These are phyloP conservation scores for Alternaria ethzedia DNA, from an alignment of 2,329 filamentous ascomycete species.

Conservation along the genomic window DNA sequence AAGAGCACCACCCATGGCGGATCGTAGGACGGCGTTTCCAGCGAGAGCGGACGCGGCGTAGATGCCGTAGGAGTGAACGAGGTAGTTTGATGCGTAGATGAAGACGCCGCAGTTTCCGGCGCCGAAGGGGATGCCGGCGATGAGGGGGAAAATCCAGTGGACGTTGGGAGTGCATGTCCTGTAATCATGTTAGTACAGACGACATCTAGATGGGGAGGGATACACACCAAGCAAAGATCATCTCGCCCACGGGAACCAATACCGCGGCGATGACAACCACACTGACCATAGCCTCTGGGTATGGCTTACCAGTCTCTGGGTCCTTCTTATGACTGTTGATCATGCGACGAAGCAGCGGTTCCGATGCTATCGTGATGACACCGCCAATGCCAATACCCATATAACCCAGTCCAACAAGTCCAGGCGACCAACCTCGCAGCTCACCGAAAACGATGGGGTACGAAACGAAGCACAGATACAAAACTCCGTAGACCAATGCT, in stretches of 20 bases:
- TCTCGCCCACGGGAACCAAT: slow-evolving; percentile 76
- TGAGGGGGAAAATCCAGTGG: slow-evolving; percentile 81
- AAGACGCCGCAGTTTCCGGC: slow-evolving; percentile 78
- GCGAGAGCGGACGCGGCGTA: slow-evolving; percentile 83
- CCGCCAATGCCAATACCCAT: slow-evolving; percentile 70
- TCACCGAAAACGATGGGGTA: slow-evolving; percentile 84
- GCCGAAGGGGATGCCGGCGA: slow-evolving; percentile 81
- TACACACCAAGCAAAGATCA: slow-evolving; percentile 77
- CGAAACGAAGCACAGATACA: slow-evolving; percentile 89
- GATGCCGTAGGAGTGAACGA: slow-evolving; percentile 79
- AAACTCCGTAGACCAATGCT: slow-evolving; percentile 80
- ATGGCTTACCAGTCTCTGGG: slow-evolving; percentile 72
- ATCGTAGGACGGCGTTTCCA: slow-evolving; percentile 77
- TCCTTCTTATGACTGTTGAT: slow-evolving; percentile 80
- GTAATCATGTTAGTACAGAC: background rate
- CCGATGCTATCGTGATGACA: slow-evolving; percentile 57
- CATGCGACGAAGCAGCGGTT: slow-evolving; percentile 75
- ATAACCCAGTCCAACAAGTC: slow-evolving; percentile 78
- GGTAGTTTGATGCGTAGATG: slow-evolving; percentile 82
- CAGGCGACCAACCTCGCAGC: slow-evolving; percentile 76
- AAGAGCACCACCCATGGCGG: slow-evolving; percentile 75
- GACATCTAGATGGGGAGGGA: rapidly evolving
- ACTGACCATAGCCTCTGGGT: slow-evolving; percentile 81
- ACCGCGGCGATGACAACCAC: slow-evolving; percentile 80
- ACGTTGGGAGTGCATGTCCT: slow-evolving; percentile 70